Evolutionary conservation across 768 basidiomycete genomes (phyloP).

Genomic region (Lyophyllum shimeji): DNA sequence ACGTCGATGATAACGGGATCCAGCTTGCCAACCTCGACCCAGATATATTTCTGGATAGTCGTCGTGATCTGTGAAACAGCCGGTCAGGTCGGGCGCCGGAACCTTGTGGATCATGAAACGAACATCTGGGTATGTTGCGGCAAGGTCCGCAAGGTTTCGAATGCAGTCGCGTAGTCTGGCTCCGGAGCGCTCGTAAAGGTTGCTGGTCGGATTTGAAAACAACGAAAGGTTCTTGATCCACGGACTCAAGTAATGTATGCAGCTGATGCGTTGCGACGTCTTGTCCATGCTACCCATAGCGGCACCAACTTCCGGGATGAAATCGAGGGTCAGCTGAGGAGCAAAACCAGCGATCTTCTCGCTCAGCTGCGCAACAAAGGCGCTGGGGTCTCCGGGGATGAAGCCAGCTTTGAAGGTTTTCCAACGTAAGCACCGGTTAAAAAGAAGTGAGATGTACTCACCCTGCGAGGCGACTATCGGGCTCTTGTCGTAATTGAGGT

Average conservation of each 20-base stretch:
- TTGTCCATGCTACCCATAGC: conserved; percentile 57
- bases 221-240: conserved; percentile 82
- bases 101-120: conserved; percentile 5
- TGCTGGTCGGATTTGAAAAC: conserved; percentile 67
- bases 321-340: conserved; percentile 86
- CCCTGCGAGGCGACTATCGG: conserved; percentile 72
- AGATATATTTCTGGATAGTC: conserved; percentile 71
- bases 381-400: conserved; percentile 62
- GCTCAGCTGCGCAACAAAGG: conserved; percentile 66
- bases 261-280: conserved; percentile 61
- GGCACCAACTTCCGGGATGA: conserved; percentile 79
- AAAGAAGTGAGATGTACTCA: conserved; percentile 24
- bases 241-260: conserved; percentile 80
- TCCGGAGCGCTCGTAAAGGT: conserved; percentile 70
- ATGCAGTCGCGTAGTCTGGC: conserved; percentile 80
- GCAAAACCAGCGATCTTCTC: conserved; percentile 69
- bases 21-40: conserved; percentile 72
- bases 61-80: conserved; percentile 51
- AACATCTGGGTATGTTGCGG: conserved; percentile 73
- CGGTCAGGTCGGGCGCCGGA: conserved; percentile 6
- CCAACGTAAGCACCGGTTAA: not conserved
- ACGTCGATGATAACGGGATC: conserved; percentile 69
- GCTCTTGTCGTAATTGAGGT: conserved; percentile 74
- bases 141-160: conserved; percentile 74
- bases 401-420: conserved; percentile 55